A percentile compares a stretch with the other conserved stretches of the same genome.
Evolutionary conservation across 2,329 filamentous ascomycete species (phyloP).

Genomic region (Aspergillus tanneri): DNA sequence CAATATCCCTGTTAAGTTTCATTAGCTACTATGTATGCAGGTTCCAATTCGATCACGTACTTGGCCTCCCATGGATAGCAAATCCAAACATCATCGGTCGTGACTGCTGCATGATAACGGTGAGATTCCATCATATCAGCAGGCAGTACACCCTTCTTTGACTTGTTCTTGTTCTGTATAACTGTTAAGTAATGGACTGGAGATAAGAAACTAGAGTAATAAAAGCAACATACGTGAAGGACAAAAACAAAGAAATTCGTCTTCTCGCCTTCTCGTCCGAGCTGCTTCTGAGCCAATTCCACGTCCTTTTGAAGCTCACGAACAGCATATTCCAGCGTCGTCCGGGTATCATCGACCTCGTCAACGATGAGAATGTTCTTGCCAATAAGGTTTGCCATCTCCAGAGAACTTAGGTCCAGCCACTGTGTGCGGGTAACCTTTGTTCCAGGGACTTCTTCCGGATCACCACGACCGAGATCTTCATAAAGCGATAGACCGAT

Average conservation of each 20-base stretch:
- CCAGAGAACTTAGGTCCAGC: constrained; percentile 83
- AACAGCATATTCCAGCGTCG: constrained; percentile 90
- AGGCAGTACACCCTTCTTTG: constrained; percentile 86
- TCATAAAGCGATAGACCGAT: constrained; percentile 98
- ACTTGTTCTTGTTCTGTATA: constrained; percentile 87
- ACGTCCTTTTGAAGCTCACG: constrained; percentile 95
- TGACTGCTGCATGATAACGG: constrained; percentile 81
- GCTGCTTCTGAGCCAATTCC: constrained; percentile 69
- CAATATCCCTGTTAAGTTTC: constrained; percentile 64
- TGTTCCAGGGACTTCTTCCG: constrained; percentile 77
- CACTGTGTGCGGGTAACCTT: constrained; percentile 98
- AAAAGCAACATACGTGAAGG: constrained; percentile 67
- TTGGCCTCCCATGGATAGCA: constrained; percentile 98
- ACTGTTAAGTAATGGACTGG: constrained; percentile 11
- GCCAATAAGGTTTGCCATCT: constrained; percentile 85
- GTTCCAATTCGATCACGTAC: constrained; percentile 41
- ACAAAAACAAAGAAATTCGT: constrained; percentile 95
- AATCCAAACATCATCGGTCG: constrained; percentile 94
- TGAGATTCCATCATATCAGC: constrained; percentile 69
- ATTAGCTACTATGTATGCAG: constrained; percentile 20
- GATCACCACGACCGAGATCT: constrained; percentile 63
- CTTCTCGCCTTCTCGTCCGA: constrained; percentile 67
- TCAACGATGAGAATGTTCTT: constrained; percentile 92
- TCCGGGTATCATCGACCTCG: constrained; percentile 93
- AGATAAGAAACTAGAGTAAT: background rate